Conservation (phyloP, 2,329 filamentous ascomycete genomes). For the Rutstroemia sp. region DNA sequence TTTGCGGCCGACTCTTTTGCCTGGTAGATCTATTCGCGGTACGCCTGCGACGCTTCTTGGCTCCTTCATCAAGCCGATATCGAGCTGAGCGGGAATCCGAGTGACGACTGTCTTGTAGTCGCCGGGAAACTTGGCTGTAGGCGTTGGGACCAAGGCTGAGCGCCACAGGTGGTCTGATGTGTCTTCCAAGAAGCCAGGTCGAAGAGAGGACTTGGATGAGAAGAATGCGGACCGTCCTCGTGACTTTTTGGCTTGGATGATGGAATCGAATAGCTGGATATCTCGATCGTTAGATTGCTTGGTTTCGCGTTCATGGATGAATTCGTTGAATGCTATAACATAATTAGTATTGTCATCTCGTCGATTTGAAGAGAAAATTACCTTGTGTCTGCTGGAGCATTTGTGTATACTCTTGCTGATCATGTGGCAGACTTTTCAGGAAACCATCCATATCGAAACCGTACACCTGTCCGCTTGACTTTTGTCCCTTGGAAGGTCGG, state of each 20-base stretch:
- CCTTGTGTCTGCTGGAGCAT: constrained; percentile 63
- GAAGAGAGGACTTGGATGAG: constrained; percentile 22
- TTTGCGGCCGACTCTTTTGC: constrained; percentile 29
- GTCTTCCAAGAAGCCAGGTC: constrained; percentile 59
- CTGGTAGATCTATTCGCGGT: constrained; percentile 45
- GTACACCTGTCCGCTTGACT: constrained; percentile 51
- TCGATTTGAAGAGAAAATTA: constrained; percentile 30
- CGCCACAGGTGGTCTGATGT: constrained; percentile 75
- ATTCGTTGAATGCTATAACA: constrained; percentile 64
- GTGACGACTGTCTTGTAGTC: constrained; percentile 56
- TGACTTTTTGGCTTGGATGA: constrained; percentile 70
- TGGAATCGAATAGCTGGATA: constrained; percentile 75
- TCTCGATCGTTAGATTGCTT: constrained; percentile 52
- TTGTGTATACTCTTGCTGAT: constrained; percentile 56
- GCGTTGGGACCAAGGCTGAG: constrained; percentile 52
- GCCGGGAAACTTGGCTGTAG: constrained; percentile 55
- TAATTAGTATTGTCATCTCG: constrained; percentile 33
- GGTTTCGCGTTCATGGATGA: constrained; percentile 74
- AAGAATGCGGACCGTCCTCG: constrained; percentile 54
- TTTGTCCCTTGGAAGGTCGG: constrained; percentile 54
- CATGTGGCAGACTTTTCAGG: constrained; percentile 55
- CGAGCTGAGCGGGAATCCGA: constrained; percentile 72
- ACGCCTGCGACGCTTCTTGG: constrained; percentile 83
- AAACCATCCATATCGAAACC: constrained; percentile 61
- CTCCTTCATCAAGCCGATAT: constrained; percentile 83